These are phyloP conservation scores for Penicillium maclennaniae DNA, from an alignment of 495 filamentous ascomycete genomes.

Conservation along the genomic window DNA sequence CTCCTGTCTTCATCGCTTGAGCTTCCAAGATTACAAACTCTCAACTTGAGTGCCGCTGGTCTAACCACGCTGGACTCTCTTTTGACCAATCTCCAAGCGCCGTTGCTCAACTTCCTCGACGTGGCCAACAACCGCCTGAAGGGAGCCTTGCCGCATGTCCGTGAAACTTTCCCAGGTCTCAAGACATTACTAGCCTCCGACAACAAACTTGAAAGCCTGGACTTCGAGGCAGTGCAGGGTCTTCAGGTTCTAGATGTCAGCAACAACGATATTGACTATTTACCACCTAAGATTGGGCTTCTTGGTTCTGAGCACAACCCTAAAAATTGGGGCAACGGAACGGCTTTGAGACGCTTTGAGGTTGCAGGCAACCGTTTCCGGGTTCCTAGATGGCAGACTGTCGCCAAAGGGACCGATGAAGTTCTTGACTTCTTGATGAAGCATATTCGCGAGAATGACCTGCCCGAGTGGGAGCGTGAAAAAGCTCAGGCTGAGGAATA, in stretches of 20 bases:
- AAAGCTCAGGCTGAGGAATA: slow-evolving; percentile 16
- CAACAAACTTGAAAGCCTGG: slow-evolving; percentile 68
- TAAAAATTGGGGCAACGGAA: slow-evolving; percentile 35
- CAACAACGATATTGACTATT: slow-evolving; percentile 73
- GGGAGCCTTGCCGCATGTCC: slow-evolving; percentile 55
- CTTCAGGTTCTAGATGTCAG: slow-evolving; percentile 71
- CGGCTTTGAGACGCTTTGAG: slow-evolving; percentile 50
- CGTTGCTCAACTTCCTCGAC: slow-evolving; percentile 69
- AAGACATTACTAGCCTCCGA: slow-evolving; percentile 66
- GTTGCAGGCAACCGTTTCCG: slow-evolving; percentile 79
- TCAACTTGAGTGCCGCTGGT: slow-evolving; percentile 67
- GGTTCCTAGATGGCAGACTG: slow-evolving; percentile 79
- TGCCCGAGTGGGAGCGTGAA: slow-evolving; percentile 35
- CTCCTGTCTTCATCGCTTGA: slow-evolving; percentile 55
- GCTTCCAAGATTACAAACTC: slow-evolving; percentile 68
- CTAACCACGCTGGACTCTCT: slow-evolving; percentile 64
- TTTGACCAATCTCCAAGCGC: slow-evolving; percentile 59
- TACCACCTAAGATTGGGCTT: slow-evolving; percentile 76
- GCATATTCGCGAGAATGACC: slow-evolving; percentile 65
- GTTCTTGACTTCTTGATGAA: slow-evolving; percentile 80
- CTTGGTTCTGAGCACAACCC: slow-evolving; percentile 51
- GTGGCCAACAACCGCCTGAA: slow-evolving; percentile 74
- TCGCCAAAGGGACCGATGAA: slow-evolving; percentile 85
- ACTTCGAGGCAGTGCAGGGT: slow-evolving; percentile 70
- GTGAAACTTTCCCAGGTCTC: slow-evolving; percentile 60